Conservation (phyloP, 306 rosid species). For the Datisca glomerata region DNA sequence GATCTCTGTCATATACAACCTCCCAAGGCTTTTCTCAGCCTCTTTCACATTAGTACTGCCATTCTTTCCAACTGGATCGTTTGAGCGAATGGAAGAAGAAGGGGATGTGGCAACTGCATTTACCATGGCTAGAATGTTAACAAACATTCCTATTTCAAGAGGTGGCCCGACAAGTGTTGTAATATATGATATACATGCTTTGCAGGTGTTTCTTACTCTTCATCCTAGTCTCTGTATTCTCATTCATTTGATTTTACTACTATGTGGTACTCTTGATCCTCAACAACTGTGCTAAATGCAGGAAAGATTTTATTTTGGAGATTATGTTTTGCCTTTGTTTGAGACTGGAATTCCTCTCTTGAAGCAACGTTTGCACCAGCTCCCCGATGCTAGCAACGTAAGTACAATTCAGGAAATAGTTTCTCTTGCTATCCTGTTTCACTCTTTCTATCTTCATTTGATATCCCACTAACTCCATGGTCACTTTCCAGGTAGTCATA, state of each 20-base stretch:
- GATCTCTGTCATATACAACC: slow-evolving; percentile 83
- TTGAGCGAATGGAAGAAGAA: slow-evolving; percentile 99
- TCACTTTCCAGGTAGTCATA: slow-evolving; percentile 60
- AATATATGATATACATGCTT: slow-evolving; percentile 89
- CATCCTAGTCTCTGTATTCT: not conserved
- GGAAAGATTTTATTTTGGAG: slow-evolving; percentile 98
- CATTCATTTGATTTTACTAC: slow-evolving; percentile 1
- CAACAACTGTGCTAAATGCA: slow-evolving; percentile 14
- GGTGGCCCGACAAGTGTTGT: slow-evolving; percentile 96
- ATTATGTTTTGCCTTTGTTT: slow-evolving; percentile 88
- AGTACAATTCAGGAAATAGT: slow-evolving; percentile 8
- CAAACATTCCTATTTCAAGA: slow-evolving; percentile 85
- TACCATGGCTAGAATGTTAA: slow-evolving; percentile 91
- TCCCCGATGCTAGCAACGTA: slow-evolving; percentile 69
- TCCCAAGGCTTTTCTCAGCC: slow-evolving; percentile 83
- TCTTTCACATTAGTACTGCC: slow-evolving; percentile 94
- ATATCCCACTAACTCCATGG: slow-evolving; percentile 5
- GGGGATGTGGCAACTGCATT: slow-evolving; percentile 99
- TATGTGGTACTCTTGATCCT: not conserved
- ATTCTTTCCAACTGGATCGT: slow-evolving; percentile 95
- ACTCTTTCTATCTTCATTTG: not conserved
- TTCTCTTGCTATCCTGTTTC: slow-evolving; percentile 1
- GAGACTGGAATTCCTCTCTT: slow-evolving; percentile 94
- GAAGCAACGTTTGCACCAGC: slow-evolving; percentile 71
- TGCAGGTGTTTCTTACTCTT: slow-evolving; percentile 53